Percentiles rank a stretch among this genome's conserved stretches.
phyloP scores from a whole-genome alignment of 352 stramenopile species.

The Bremia lactucae region DNA sequence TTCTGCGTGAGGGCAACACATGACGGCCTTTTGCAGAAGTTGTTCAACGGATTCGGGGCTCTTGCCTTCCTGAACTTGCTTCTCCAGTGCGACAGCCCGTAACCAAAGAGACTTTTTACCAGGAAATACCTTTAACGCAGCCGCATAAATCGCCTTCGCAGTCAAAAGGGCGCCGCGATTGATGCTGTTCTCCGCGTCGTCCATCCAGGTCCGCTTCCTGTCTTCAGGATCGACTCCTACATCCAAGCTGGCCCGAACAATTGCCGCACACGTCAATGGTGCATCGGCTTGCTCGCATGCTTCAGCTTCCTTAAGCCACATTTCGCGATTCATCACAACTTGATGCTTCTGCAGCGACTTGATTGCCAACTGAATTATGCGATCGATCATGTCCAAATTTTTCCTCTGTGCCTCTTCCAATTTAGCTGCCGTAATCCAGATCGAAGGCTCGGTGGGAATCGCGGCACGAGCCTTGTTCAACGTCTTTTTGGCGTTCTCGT shows the following conservation, averaged over 20 bases:
- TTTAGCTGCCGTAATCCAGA: conserved; percentile 98
- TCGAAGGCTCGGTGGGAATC: conserved; percentile 92
- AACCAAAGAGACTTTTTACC: conserved; percentile 94
- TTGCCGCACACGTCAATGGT: conserved; percentile 89
- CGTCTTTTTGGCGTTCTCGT: conserved; percentile 96
- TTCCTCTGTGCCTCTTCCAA: conserved; percentile 96
- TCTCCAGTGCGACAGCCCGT: conserved; percentile 93
- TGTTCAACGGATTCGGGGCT: conserved; percentile 69
- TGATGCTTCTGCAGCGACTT: conserved; percentile 86
- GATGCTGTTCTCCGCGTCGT: conserved; percentile 92
- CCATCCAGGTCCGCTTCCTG: conserved; percentile 93
- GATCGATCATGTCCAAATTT: conserved; percentile 73
- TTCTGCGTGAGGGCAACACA: conserved; percentile 88
- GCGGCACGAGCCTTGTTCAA: conserved; percentile 92
- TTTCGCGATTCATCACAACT: conserved; percentile 89
- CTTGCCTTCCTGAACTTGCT: conserved; percentile 82
- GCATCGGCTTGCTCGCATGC: conserved; percentile 86
- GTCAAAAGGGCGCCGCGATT: conserved; percentile 81
- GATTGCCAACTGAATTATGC: conserved; percentile 71
- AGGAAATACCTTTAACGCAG: conserved; percentile 84
- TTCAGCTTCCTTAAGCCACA: conserved; percentile 96
- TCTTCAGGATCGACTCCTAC: conserved; percentile 95
- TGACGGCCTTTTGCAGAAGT: conserved; percentile 90
- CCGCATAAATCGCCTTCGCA: conserved; percentile 90
- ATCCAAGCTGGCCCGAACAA: conserved; percentile 89